Evolutionary conservation across 352 stramenopile genomes (phyloP).

Genomic region (Phytophthora capsici): DNA sequence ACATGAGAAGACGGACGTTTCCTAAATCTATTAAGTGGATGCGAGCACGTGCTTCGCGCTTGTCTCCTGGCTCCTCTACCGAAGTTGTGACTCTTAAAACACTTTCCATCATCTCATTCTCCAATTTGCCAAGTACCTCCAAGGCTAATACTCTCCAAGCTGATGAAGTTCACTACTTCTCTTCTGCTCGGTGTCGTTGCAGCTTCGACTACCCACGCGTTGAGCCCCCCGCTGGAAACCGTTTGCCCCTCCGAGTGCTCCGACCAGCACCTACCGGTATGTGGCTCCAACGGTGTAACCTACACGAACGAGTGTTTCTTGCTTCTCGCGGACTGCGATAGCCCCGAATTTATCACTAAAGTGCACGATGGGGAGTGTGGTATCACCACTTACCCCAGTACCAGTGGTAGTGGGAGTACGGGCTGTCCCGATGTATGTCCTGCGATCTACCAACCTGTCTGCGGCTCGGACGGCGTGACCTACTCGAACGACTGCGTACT

Average conservation of each 20-base stretch:
- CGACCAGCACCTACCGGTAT: conserved; percentile 9
- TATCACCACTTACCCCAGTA: background rate
- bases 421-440: conserved; percentile 31
- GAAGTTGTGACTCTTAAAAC: too few relatives aligned
- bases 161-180: conserved; percentile 7
- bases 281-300: conserved; percentile 27
- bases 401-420: background rate
- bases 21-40: conserved; percentile 10
- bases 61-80: conserved; percentile 1
- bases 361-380: conserved; percentile 13
- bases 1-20: conserved; percentile 11
- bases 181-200: conserved; percentile 6
- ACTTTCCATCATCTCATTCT: background rate
- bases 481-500: conserved; percentile 62
- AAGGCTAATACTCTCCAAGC: background rate
- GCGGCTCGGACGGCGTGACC: conserved; percentile 57
- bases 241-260: conserved; percentile 5
- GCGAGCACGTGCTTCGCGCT: background rate
- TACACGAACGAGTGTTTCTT: conserved; percentile 30
- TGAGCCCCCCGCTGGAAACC: background rate
- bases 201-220: background rate
- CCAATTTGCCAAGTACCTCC: background rate
- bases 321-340: conserved; percentile 21
- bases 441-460: conserved; percentile 50
- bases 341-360: conserved; percentile 7